phyloP scores from a whole-genome alignment of 164 flowering plant species.

The Taxillus chinensis region DNA sequence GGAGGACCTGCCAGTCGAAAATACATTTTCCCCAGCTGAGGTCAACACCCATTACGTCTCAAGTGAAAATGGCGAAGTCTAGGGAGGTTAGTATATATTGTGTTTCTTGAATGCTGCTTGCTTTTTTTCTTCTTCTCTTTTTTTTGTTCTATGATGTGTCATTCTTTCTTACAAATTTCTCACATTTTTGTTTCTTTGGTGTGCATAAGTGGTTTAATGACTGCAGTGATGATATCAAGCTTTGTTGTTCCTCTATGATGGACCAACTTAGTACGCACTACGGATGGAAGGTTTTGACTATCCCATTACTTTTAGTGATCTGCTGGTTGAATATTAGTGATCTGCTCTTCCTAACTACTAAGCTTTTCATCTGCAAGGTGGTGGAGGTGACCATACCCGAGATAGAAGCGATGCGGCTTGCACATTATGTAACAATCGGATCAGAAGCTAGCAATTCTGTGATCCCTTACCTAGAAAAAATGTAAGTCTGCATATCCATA shows the following conservation, averaged over 20 bases:
- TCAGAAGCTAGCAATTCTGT: conserved; percentile 62
- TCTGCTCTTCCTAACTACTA: neutral
- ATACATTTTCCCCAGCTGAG: conserved; percentile 49
- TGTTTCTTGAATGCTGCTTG: neutral
- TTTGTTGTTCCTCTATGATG: conserved; percentile 58
- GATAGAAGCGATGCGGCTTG: conserved; percentile 84
- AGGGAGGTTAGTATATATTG: conserved; percentile 47
- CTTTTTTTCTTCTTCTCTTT: neutral
- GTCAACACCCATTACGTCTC: conserved; percentile 20
- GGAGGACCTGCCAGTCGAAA: conserved; percentile 41
- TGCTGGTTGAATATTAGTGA: neutral
- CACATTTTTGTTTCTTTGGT: conserved; percentile 2
- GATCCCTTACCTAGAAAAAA: conserved; percentile 34
- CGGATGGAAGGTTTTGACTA: conserved; percentile 63
- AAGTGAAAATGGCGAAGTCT: conserved; percentile 64
- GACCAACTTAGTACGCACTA: conserved; percentile 38
- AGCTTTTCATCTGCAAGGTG: conserved; percentile 28
- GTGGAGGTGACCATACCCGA: conserved; percentile 83
- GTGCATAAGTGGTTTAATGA: conserved; percentile 78
- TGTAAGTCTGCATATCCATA: conserved; percentile 30
- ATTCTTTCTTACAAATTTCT: neutral
- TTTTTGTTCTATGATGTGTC: too few species aligned
- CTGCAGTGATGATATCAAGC: conserved; percentile 55
- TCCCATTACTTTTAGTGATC: neutral
- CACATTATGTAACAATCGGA: conserved; percentile 80